Base-by-base conservation (phyloP, 2,329 filamentous ascomycete genomes). In the Cyphellophora attinorum region DNA sequence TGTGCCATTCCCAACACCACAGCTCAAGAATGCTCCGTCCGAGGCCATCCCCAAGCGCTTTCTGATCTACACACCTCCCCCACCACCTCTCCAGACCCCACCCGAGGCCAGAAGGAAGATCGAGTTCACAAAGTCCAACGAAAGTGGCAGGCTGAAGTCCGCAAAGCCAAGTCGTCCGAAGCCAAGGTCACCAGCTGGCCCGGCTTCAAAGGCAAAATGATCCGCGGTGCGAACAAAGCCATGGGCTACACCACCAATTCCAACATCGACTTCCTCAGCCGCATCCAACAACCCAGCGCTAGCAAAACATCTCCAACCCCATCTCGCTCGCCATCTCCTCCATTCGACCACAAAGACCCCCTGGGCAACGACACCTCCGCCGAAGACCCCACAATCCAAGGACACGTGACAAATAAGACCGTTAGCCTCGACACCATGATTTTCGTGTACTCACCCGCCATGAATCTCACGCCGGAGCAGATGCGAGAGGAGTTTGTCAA, bases 131-230 rank as follows among this genome's bases (percentile, higher is more conserved):
- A 63, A 40, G 50, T 62, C 13, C 59, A 62, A 44, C 52, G 62
- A 5, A 61, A 60, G 49, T 66, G 62, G 62, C 58, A 64, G 45
- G 55, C 62, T 35, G 61, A 65, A 44, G 58, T 65, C 8, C 57
- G 61, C 4, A 52, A 53, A 23, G 62, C 62, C 3, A 64, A 64
- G 35, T 54, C 57, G 12, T 56, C 47, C 39, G 53, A 58, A 16
- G 58, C 55, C n/a, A 60, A 62, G 28, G 55, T 50, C 1, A 52
- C 53, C 4, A 57, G 53, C 23, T 65, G 59, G 60, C 58, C 61
- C 35, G 61, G 61, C 10, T 47, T 64, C 36, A 64, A 64, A 34
- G 56, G 58, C 33, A 55, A 53, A 34, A 57, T 56, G 4, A 63
- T 60, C 2, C 55, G 51, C 23, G 55, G 59, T 11, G 60, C 64